These are phyloP conservation scores for Candida neerlandica DNA, from an alignment of 1,139 yeast species.

Conservation along the genomic window DNA sequence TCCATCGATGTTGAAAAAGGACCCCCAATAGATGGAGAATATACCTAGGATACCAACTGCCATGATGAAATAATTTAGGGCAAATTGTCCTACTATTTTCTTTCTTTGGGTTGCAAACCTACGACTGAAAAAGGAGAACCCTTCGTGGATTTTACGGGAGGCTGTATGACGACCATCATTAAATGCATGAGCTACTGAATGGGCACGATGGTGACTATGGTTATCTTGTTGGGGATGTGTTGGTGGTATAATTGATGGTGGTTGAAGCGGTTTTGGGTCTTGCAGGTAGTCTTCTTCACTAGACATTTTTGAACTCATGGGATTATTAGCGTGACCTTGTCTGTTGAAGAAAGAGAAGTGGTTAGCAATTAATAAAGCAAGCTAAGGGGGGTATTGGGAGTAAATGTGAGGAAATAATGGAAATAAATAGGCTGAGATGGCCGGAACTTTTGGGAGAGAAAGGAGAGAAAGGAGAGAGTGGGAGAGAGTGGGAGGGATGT, in stretches of 20 bases:
- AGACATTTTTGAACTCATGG: slow-evolving; percentile 3
- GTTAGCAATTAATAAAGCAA: not conserved
- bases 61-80: slow-evolving; percentile 27
- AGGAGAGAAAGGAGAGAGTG: not conserved
- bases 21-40: slow-evolving; percentile 50
- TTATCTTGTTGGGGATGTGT: not conserved
- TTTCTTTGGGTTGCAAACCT: slow-evolving; percentile 24
- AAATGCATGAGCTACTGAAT: not conserved
- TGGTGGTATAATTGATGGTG: not conserved
- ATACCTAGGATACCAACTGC: slow-evolving; percentile 31
- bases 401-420: not conserved
- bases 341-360: not conserved
- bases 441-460: not conserved
- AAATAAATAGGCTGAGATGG: not conserved
- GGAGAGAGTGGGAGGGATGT: not conserved
- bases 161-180: not conserved
- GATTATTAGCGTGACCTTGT: not conserved
- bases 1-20: slow-evolving; percentile 30
- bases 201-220: not conserved
- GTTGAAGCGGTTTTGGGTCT: not conserved
- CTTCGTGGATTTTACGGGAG: slow-evolving; percentile 2
- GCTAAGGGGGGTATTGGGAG: not conserved
- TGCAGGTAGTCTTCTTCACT: slow-evolving; percentile 3
- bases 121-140: slow-evolving; percentile 8
- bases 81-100: slow-evolving; percentile 20